These are phyloP conservation scores for Grosmannia clavigera DNA, from an alignment of 2,329 filamentous ascomycete genomes.

Conservation along the genomic window DNA sequence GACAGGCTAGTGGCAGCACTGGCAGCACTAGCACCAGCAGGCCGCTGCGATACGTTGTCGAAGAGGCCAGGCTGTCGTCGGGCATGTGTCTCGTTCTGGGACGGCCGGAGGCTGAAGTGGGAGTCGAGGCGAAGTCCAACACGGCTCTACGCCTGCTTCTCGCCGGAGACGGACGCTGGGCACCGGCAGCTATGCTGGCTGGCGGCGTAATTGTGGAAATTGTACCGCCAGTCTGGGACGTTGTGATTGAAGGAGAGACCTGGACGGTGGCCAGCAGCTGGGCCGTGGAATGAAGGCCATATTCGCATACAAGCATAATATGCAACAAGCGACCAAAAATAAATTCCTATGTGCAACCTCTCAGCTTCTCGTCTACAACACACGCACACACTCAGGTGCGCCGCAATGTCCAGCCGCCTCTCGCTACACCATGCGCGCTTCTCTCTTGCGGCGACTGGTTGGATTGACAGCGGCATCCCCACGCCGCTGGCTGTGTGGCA, in stretches of 20 bases:
- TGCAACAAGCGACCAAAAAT: neutral
- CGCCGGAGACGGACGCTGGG: slow-evolving; percentile 13
- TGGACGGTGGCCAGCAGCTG: slow-evolving; percentile 16
- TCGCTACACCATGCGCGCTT: neutral
- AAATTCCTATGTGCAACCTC: too few relatives aligned
- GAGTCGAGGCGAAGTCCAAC: slow-evolving; percentile 2
- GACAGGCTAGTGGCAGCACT: slow-evolving; percentile 2
- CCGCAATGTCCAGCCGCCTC: neutral
- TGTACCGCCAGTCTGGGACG: slow-evolving; percentile 14
- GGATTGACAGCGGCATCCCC: neutral
- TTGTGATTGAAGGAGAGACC: slow-evolving; percentile 8
- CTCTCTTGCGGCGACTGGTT: neutral
- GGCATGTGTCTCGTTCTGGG: slow-evolving; percentile 19
- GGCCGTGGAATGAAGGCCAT: neutral
- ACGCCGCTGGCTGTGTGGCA: neutral
- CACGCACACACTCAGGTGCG: too few relatives aligned
- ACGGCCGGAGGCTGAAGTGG: neutral
- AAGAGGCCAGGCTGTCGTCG: neutral
- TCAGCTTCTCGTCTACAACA: too few relatives aligned
- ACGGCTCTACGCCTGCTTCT: slow-evolving; percentile 11
- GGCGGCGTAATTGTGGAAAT: slow-evolving; percentile 17
- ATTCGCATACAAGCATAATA: neutral
- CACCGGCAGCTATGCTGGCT: neutral
- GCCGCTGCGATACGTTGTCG: slow-evolving; percentile 6
- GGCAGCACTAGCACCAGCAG: slow-evolving; percentile 11